Conservation (phyloP, 2,329 filamentous ascomycete species). For the Fusarium aywerte region DNA sequence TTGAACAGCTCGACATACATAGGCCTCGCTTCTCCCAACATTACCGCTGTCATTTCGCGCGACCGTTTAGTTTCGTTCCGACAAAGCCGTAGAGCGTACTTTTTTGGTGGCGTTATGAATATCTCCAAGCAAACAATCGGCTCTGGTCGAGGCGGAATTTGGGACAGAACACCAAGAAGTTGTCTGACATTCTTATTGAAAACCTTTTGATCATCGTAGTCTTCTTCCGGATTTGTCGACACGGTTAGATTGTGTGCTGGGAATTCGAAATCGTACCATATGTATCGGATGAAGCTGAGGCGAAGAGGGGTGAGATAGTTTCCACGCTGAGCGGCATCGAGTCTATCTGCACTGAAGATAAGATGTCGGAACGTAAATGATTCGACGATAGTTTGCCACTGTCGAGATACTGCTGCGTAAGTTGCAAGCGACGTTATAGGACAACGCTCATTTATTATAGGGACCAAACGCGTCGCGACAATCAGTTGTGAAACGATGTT, state of each 20-base stretch:
- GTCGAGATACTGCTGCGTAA: constrained; percentile 2
- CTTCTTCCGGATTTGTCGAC: not conserved
- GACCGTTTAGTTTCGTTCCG: not conserved
- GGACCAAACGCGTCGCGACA: not conserved
- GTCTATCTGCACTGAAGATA: not conserved
- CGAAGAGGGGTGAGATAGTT: not conserved
- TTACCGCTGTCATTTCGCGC: not conserved
- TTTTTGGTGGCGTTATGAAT: constrained; percentile 5
- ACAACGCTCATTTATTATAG: not conserved
- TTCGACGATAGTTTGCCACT: constrained; percentile 6
- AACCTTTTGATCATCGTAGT: constrained; percentile 1
- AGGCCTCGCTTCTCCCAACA: not conserved
- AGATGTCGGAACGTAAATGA: constrained; percentile 1
- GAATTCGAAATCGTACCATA: constrained; percentile 15
- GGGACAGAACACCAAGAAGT: not conserved
- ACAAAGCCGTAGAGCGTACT: constrained; percentile 1
- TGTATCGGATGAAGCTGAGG: constrained; percentile 1
- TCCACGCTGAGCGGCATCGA: not conserved
- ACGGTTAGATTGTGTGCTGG: constrained; percentile 8
- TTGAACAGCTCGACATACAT: not conserved
- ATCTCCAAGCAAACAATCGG: not conserved
- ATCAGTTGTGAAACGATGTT: not conserved
- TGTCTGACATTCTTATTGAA: not conserved
- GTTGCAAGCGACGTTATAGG: constrained; percentile 1
- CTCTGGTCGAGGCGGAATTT: not conserved